A percentile compares a stretch with the other conserved stretches of the same genome.
Conservation (phyloP, 169 alveolate species). For the Cryptosporidium tyzzeri region DNA sequence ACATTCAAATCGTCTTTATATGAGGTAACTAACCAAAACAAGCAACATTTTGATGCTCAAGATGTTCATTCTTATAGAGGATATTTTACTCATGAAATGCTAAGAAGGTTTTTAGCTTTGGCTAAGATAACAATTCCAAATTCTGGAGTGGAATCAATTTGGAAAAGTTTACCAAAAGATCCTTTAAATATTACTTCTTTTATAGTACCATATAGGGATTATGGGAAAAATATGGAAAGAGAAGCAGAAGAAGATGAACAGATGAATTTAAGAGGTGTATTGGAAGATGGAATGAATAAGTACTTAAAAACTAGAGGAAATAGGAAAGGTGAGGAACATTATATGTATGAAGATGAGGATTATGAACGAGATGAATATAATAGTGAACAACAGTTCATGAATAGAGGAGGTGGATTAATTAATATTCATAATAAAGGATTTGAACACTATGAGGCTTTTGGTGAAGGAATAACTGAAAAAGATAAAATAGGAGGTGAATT, state of each 20-base stretch:
- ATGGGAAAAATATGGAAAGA: background rate
- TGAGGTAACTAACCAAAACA: background rate
- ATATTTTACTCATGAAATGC: conserved; percentile 52
- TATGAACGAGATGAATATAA: background rate
- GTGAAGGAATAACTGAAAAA: background rate
- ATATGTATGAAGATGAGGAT: background rate
- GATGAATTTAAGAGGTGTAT: too few relatives aligned
- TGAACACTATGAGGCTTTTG: background rate
- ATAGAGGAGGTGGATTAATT: background rate
- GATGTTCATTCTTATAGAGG: conserved; percentile 40
- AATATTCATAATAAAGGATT: background rate
- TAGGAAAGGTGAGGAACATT: background rate
- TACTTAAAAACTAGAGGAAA: background rate
- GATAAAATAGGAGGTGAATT: background rate
- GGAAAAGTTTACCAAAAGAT: conserved; percentile 53
- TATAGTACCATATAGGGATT: conserved; percentile 13
- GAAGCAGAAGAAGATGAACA: background rate
- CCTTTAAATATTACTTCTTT: conserved; percentile 34
- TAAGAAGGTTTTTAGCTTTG: conserved; percentile 48
- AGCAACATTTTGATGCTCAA: conserved; percentile 47
- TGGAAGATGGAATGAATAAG: background rate
- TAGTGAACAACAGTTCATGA: background rate
- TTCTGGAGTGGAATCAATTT: conserved; percentile 34
- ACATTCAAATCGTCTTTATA: conserved; percentile 25
- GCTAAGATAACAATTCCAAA: conserved; percentile 43